Percentiles rank a stretch among this genome's conserved stretches.
phyloP scores from a whole-genome alignment of 352 stramenopile genomes.

The Chloridella minuta region DNA sequence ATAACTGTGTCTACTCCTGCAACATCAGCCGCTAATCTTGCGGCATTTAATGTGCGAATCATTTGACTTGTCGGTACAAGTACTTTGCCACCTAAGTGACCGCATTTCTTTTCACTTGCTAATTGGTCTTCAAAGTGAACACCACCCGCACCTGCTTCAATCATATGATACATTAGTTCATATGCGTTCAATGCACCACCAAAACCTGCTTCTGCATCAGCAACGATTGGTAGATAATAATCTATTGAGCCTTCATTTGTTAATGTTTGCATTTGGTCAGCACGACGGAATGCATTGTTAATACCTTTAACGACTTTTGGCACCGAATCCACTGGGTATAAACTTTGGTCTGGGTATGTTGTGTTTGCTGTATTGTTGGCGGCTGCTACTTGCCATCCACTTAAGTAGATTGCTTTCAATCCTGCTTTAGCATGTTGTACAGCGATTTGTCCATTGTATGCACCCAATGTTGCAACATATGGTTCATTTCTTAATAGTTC shows the following conservation, averaged over 20 bases:
- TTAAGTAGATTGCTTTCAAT: constrained; percentile 73
- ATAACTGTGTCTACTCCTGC: constrained; percentile 64
- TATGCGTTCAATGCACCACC: constrained; percentile 73
- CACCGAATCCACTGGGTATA: constrained; percentile 94
- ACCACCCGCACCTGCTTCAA: constrained; percentile 71
- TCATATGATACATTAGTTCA: constrained; percentile 56
- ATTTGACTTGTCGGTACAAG: constrained; percentile 82
- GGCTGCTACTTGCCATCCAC: constrained; percentile 76
- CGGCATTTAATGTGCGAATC: constrained; percentile 68
- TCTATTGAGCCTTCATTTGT: constrained; percentile 53
- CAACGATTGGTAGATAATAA: constrained; percentile 74
- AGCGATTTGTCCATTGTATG: not conserved
- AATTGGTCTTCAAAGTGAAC: constrained; percentile 97
- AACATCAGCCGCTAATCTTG: constrained; percentile 71
- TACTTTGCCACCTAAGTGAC: constrained; percentile 91
- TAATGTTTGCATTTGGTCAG: constrained; percentile 79
- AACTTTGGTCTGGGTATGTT: constrained; percentile 64
- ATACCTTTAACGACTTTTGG: constrained; percentile 66
- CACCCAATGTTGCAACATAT: not conserved
- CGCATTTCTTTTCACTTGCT: constrained; percentile 92
- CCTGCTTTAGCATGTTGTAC: constrained; percentile 63
- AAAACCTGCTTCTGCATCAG: constrained; percentile 81
- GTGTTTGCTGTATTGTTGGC: constrained; percentile 51
- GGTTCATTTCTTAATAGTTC: constrained; percentile 24
- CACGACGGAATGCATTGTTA: constrained; percentile 70